Base-by-base conservation (phyloP, 1,139 yeast species). In the Yamadazyma spencermartinsiae region DNA sequence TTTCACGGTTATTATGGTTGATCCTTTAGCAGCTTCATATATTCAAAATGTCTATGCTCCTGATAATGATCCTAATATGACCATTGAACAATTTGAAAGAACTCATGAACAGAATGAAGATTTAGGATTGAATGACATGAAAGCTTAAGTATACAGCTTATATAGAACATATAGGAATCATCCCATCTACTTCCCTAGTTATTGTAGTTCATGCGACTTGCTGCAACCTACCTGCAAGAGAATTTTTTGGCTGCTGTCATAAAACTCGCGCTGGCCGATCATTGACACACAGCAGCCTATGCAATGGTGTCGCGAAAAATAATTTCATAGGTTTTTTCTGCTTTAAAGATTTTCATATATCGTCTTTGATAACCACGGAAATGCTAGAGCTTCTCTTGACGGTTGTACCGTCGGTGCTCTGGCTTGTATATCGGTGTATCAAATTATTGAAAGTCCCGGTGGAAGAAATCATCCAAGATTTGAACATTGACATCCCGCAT, bases 41-140 rank as follows among this genome's bases (percentile, higher is more conserved):
- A 85, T 94, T 49, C 99, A 94, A 66, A 94, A 94, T 58, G 95
- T 90, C 9, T 94, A 89, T 58, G 99, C 99, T 25, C 99, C 99
- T 16, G 99, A 94, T 62, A 79, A 79, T 32, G 98, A 94, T 67
- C 99, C 99, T 49, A 88, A 90, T 60, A 92, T 94, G 98, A 73
- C 62, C 27, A 77, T 86, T 48, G 96, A 85, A 63, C 96, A 90
- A 45, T 87, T 80, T 54, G 96, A 88, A 49, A 83, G 98, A 70
- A 82, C 95, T 5, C 68, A 72, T 37, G 84, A 83, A 49, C 95
- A 90, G 63, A 89, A 92, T 57, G 98, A 94, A 56, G 92, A 84
- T 38, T 76, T 92, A 51, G 99, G 99, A 21, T 72, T 94, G 58
- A 79, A 79, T 53, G 96, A 90, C 58, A 89, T 92, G 82, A 61